Evolutionary conservation across 805 yeast species (phyloP).

Genomic region (Yamadazyma tumulicola): DNA sequence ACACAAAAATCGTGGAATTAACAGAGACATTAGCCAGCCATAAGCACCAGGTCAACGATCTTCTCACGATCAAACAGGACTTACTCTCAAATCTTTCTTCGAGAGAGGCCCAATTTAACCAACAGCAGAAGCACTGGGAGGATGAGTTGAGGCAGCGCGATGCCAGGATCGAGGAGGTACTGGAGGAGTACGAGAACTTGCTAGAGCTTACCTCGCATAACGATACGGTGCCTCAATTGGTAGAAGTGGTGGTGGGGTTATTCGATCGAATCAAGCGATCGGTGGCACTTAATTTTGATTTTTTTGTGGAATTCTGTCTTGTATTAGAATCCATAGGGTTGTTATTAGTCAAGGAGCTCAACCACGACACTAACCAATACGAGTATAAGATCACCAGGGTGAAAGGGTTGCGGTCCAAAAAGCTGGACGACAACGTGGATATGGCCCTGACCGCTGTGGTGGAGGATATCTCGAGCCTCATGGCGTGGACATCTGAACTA

Average conservation of each 20-base stretch:
- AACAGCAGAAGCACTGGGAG: constrained; percentile 49
- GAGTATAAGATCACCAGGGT: constrained; percentile 64
- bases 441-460: constrained; percentile 40
- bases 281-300: constrained; percentile 19
- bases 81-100: constrained; percentile 65
- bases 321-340: constrained; percentile 76
- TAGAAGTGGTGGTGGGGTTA: constrained; percentile 16
- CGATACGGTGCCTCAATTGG: constrained; percentile 28
- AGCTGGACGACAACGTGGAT: constrained; percentile 22
- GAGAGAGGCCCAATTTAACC: constrained; percentile 55
- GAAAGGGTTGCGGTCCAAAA: constrained; percentile 63
- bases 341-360: constrained; percentile 46
- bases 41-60: constrained; percentile 20
- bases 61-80: constrained; percentile 50
- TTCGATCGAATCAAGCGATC: constrained; percentile 15
- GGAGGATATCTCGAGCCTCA: constrained; percentile 32
- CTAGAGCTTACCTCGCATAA: constrained; percentile 34
- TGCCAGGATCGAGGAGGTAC: constrained; percentile 44
- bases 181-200: constrained; percentile 39
- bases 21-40: constrained; percentile 3
- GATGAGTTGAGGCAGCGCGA: constrained; percentile 47
- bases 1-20: constrained; percentile 8
- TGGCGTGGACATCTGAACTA: constrained; percentile 48
- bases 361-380: constrained; percentile 19
- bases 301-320: constrained; percentile 47